Percentiles rank a stretch among this genome's conserved stretches.
These are phyloP conservation scores for Paraconiothyrium brasiliense DNA, from an alignment of 2,329 filamentous ascomycete species.

Conservation along the genomic window DNA sequence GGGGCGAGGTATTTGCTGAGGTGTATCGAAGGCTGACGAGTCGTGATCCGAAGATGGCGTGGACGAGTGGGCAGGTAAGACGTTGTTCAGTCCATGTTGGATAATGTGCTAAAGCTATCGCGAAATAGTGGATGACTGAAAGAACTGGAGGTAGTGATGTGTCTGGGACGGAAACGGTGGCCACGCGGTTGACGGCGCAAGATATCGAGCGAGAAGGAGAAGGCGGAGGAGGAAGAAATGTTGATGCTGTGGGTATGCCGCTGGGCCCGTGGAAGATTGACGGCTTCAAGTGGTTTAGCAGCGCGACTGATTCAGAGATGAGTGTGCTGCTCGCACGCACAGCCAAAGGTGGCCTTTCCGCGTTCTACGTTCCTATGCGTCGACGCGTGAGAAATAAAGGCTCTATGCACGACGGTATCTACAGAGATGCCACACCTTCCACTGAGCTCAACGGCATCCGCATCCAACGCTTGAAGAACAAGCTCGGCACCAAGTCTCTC, in stretches of 20 bases:
- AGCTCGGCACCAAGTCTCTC: constrained; percentile 74
- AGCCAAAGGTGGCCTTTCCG: constrained; percentile 59
- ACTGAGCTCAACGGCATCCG: constrained; percentile 69
- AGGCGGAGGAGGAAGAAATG: constrained; percentile 28
- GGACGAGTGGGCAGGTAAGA: constrained; percentile 71
- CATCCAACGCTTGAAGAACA: constrained; percentile 76
- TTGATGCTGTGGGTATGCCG: constrained; percentile 42
- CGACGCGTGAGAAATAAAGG: constrained; percentile 30
- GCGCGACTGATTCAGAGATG: constrained; percentile 72
- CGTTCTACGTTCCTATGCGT: constrained; percentile 73
- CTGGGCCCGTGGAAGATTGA: constrained; percentile 69
- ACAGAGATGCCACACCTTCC: too few relatives aligned
- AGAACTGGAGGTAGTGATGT: constrained; percentile 75
- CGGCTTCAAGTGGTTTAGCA: constrained; percentile 79
- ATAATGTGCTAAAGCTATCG: not conserved
- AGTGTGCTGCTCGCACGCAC: constrained; percentile 71
- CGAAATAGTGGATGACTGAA: constrained; percentile 74
- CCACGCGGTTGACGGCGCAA: constrained; percentile 40
- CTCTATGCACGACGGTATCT: not conserved
- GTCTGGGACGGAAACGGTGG: constrained; percentile 71
- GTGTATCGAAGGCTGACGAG: constrained; percentile 65
- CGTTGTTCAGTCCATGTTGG: not conserved
- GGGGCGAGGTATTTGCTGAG: constrained; percentile 59
- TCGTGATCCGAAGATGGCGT: constrained; percentile 61
- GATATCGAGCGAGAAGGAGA: constrained; percentile 35